These are phyloP conservation scores for Volutella citrinella DNA, from an alignment of 2,329 filamentous ascomycete species.

Conservation along the genomic window DNA sequence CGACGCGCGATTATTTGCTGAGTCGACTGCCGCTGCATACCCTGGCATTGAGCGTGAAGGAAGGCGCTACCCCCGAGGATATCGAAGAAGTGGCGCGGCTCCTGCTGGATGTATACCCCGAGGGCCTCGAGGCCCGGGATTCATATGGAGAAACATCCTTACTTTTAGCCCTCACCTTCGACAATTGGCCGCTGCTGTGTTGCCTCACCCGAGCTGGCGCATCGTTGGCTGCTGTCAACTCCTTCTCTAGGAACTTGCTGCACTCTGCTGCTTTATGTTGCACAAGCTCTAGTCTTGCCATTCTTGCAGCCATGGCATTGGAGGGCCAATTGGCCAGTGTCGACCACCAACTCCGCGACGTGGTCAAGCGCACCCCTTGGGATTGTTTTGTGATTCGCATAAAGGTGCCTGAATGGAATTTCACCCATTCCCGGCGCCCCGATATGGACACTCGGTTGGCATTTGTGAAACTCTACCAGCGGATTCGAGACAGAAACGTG, in stretches of 20 bases:
- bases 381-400: not conserved
- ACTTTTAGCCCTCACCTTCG: fast-evolving
- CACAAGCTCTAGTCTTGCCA: fast-evolving
- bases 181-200: not conserved
- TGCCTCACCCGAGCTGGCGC: not conserved
- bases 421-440: not conserved
- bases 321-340: too few species aligned
- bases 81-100: not conserved
- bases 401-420: fast-evolving
- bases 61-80: fast-evolving
- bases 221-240: not conserved
- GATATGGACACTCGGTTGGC: not conserved
- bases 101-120: slow-evolving; percentile 1
- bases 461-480: slow-evolving; percentile 10
- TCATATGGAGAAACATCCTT: fast-evolving
- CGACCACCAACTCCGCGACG: not conserved
- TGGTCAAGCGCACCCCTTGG: not conserved
- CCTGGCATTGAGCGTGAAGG: fast-evolving
- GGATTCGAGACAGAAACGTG: slow-evolving; percentile 10
- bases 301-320: slow-evolving; percentile 2
- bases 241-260: fast-evolving
- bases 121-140: not conserved
- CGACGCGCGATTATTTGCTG: fast-evolving
- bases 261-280: slow-evolving; percentile 1
- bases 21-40: not conserved